phyloP scores from a whole-genome alignment of 495 filamentous ascomycete species.

The Trichoderma parareesei region DNA sequence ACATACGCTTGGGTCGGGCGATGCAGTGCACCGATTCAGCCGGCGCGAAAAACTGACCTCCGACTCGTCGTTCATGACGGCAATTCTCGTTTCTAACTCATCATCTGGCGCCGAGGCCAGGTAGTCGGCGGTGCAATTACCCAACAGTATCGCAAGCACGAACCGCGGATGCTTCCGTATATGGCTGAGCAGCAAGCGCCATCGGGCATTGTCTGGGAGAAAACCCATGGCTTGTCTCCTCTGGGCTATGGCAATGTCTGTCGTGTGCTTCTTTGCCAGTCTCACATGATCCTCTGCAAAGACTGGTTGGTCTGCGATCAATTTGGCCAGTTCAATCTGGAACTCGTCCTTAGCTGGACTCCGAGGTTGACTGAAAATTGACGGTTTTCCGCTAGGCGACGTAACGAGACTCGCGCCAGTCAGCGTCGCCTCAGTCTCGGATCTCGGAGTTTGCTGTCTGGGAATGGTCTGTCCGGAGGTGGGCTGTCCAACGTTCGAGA shows the following conservation, averaged over 20 bases:
- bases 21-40: neutral
- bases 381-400: neutral
- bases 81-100: neutral
- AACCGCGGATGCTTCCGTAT: neutral
- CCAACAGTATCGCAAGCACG: neutral
- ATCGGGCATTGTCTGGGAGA: conserved; percentile 10
- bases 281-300: neutral
- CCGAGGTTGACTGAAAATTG: neutral
- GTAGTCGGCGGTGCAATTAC: neutral
- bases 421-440: neutral
- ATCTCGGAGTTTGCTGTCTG: neutral
- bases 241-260: neutral
- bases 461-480: too few relatives aligned
- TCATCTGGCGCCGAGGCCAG: neutral
- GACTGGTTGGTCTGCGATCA: neutral
- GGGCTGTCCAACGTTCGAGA: too few relatives aligned
- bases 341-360: neutral
- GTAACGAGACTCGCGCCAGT: neutral
- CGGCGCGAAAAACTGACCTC: neutral
- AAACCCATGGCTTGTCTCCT: neutral
- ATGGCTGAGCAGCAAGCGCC: neutral
- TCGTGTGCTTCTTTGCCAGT: neutral
- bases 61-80: neutral
- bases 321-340: neutral
- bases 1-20: neutral